Base-by-base conservation (phyloP, 2,329 filamentous ascomycete genomes). In the Diaporthe sp. region DNA sequence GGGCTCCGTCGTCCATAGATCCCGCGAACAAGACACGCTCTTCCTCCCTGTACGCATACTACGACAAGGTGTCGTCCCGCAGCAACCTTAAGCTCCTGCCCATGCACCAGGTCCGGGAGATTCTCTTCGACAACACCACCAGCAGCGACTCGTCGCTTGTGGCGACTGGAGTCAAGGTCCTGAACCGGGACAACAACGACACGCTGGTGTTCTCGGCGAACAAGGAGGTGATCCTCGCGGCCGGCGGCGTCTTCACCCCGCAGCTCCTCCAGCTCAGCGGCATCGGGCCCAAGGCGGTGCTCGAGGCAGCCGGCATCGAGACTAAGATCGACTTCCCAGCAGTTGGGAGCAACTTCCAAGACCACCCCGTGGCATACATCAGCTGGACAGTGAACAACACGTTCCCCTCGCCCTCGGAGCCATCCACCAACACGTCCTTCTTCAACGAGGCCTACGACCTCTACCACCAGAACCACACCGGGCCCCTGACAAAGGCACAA, bases 381-480 rank as follows among this genome's bases (percentile, higher is more conserved):
- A 62, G 59, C 59, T 62, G n/a, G n/a, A 62, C 59, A 65, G 61
- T 65, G 2, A 65, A 65, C 17, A 65, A 65, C 61, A 22, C 37
- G 9, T 65, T 65, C 61, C 61, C 61, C 5, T 7, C 17, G 0
- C 61, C 61, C 17, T 65, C 61, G 17, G 61, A 65, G 28, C 61
- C 61, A 8, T 65, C 61, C 17, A 46, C 25, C 42, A 65, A 65
- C 28, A 6, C n/a, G 42, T 34, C 42, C 9, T 65, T 65, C 61
- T 65, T 65, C 25, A 65, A 65, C 28, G 61, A 65, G 42, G 61
- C 61, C n/a, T 65, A 65, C 42, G 42, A 65, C 17, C 61, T 65
- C 25, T 65, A 65, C 42, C 61, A 65, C 19, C 61, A 65, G 61
- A 49, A 65, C 25, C 9, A 49, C 25, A 65, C 61, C 0, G 61